These are phyloP conservation scores for Suhomyces bokatorum DNA, from an alignment of 1,139 yeast species.

Conservation along the genomic window DNA sequence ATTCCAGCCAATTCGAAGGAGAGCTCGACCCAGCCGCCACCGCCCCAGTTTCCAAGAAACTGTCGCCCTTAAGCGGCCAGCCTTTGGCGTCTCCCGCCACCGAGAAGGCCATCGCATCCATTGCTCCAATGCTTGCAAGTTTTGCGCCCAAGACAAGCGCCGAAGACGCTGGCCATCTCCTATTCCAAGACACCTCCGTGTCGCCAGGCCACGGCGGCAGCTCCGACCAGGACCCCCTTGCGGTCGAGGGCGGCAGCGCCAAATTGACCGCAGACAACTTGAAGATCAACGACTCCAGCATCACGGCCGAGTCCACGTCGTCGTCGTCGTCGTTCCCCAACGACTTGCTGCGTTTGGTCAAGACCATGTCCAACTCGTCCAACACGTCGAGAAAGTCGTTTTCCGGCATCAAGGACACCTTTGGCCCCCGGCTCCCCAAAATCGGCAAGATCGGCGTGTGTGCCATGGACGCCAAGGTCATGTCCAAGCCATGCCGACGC, in stretches of 20 bases:
- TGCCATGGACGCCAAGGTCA: slow-evolving; percentile 97
- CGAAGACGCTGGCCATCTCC: slow-evolving; percentile 40
- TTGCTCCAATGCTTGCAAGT: slow-evolving; percentile 73
- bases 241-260: slow-evolving; percentile 9
- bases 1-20: slow-evolving; percentile 13
- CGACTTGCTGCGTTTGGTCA: slow-evolving; percentile 28
- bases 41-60: slow-evolving; percentile 1
- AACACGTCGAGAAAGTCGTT: slow-evolving; percentile 43
- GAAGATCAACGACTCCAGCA: slow-evolving; percentile 16
- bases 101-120: slow-evolving; percentile 68
- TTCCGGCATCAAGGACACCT: slow-evolving; percentile 44
- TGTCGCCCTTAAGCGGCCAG: slow-evolving; percentile 7
- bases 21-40: not conserved
- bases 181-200: not conserved
- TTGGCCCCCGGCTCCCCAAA: slow-evolving; percentile 59
- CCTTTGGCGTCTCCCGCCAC: slow-evolving; percentile 34
- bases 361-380: slow-evolving; percentile 42
- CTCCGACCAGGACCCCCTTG: slow-evolving; percentile 1
- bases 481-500: slow-evolving; percentile 93
- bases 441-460: slow-evolving; percentile 97
- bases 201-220: not conserved
- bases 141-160: slow-evolving; percentile 73
- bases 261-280: slow-evolving; percentile 23
- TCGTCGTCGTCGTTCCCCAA: not conserved
- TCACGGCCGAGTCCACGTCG: slow-evolving; percentile 6